Percentiles rank a stretch among this genome's conserved stretches.
Evolutionary conservation across 208 protist genomes (phyloP).

Genomic region (Leishmania lainsoni): DNA sequence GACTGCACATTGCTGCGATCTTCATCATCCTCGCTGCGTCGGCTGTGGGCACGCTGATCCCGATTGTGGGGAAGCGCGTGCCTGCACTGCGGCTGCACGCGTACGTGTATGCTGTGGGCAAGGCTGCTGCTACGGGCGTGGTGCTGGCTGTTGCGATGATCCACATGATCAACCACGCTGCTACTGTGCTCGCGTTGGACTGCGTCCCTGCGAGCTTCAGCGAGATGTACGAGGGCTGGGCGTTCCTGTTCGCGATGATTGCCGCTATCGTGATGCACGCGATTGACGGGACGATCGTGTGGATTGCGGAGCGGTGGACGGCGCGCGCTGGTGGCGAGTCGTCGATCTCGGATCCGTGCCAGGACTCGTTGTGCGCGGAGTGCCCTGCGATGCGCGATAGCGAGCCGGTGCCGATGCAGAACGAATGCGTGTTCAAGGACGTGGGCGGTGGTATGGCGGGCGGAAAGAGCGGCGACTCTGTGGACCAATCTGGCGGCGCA

Average conservation of each 20-base stretch:
- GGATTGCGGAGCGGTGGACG: conserved; percentile 21
- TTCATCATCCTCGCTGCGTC: conserved; percentile 70
- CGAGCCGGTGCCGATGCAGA: neutral
- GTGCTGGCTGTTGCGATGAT: conserved; percentile 58
- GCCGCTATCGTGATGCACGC: conserved; percentile 62
- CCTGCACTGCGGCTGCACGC: conserved; percentile 31
- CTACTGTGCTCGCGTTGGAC: conserved; percentile 6
- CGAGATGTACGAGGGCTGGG: conserved; percentile 50
- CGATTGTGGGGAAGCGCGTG: conserved; percentile 53
- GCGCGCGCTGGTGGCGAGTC: neutral
- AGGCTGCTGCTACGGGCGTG: conserved; percentile 56
- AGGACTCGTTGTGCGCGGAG: conserved; percentile 15
- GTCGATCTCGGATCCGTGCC: neutral
- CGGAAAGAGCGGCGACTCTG: neutral
- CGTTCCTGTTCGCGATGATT: conserved; percentile 57
- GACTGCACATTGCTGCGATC: conserved; percentile 62
- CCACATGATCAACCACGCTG: conserved; percentile 50
- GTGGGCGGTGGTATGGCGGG: neutral
- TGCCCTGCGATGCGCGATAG: conserved; percentile 3
- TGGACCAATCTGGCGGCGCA: neutral
- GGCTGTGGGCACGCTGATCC: conserved; percentile 50
- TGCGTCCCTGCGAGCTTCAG: conserved; percentile 51
- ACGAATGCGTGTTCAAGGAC: neutral
- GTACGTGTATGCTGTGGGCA: conserved; percentile 57
- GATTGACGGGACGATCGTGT: conserved; percentile 42